phyloP scores from a whole-genome alignment of 148 eudicot genomes.

The Rhododendron henanense region DNA sequence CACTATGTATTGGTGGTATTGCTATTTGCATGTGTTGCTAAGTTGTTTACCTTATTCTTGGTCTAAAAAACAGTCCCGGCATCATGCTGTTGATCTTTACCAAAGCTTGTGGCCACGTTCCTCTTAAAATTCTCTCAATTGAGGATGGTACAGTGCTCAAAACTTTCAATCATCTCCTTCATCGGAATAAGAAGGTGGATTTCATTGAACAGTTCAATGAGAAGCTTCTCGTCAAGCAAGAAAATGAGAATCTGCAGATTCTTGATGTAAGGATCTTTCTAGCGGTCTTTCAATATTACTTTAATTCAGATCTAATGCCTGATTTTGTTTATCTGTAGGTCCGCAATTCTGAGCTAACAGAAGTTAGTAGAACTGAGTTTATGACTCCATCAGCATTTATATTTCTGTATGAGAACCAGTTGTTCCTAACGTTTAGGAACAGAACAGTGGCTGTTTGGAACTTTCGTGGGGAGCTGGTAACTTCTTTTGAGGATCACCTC shows the following conservation, averaged over 20 bases:
- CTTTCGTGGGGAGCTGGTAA: conserved; percentile 93
- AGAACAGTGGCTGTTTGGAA: conserved; percentile 98
- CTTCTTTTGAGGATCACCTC: conserved; percentile 96
- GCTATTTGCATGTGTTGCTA: background rate
- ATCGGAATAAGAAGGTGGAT: conserved; percentile 92
- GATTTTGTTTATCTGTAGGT: conserved; percentile 46
- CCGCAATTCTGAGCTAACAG: conserved; percentile 68
- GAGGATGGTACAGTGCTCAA: conserved; percentile 98
- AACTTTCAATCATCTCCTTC: conserved; percentile 87
- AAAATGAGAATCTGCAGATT: conserved; percentile 94
- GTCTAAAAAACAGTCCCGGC: conserved; percentile 64
- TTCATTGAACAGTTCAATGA: conserved; percentile 97
- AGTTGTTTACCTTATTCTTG: background rate
- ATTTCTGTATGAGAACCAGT: conserved; percentile 88
- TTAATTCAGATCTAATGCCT: conserved; percentile 1
- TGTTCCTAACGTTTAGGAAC: conserved; percentile 85
- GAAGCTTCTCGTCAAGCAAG: conserved; percentile 98
- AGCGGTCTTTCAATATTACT: background rate
- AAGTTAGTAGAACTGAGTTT: conserved; percentile 88
- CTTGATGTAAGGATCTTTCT: conserved; percentile 61
- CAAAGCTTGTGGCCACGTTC: conserved; percentile 71
- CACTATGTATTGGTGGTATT: background rate
- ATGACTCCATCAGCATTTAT: conserved; percentile 99
- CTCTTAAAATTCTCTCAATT: conserved; percentile 88
- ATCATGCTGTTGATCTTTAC: conserved; percentile 88